These are phyloP conservation scores for Neopestalotiopsis clavispora DNA, from an alignment of 2,329 filamentous ascomycete species.

Conservation along the genomic window DNA sequence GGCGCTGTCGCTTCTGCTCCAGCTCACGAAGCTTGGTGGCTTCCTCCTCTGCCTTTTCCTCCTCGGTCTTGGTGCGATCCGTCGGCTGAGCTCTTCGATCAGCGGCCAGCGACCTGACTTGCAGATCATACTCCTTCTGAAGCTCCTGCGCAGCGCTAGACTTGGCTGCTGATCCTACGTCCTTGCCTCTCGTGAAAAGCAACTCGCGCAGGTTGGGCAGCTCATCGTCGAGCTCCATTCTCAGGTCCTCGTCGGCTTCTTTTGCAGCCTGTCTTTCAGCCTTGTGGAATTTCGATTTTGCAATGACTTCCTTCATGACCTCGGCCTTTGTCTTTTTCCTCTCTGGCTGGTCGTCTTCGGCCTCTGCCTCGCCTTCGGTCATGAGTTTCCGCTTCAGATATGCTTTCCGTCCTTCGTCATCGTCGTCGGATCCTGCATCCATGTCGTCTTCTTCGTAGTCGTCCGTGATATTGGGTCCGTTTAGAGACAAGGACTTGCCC, in stretches of 20 bases:
- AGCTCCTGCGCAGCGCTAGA: conserved; percentile 67
- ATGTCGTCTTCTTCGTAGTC: conserved; percentile 84
- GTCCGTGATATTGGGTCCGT: conserved; percentile 59
- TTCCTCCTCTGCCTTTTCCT: conserved; percentile 81
- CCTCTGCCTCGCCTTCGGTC: conserved; percentile 52
- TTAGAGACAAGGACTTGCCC: conserved; percentile 74
- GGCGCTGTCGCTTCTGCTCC: conserved; percentile 79
- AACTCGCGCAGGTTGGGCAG: conserved; percentile 77
- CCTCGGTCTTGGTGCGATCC: conserved; percentile 87
- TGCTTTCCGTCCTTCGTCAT: conserved; percentile 58
- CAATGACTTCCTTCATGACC: conserved; percentile 97
- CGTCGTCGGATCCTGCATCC: conserved; percentile 62
- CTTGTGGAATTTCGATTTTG: conserved; percentile 95
- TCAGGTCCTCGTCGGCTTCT: conserved; percentile 89
- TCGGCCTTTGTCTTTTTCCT: conserved; percentile 95
- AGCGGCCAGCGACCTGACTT: conserved; percentile 80
- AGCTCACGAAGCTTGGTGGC: conserved; percentile 77
- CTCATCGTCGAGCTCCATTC: conserved; percentile 83
- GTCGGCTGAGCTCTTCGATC: conserved; percentile 86
- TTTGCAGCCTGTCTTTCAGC: conserved; percentile 91
- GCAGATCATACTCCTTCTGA: conserved; percentile 86
- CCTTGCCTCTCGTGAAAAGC: conserved; percentile 56
- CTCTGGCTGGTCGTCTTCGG: conserved; percentile 67
- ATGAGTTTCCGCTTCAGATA: conserved; percentile 60
- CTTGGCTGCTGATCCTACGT: conserved; percentile 36